A percentile compares a stretch with the other conserved stretches of the same genome.
Evolutionary conservation across 371 early-diverging fungal genomes (phyloP).

Genomic region (Rhizomucor pusillus): DNA sequence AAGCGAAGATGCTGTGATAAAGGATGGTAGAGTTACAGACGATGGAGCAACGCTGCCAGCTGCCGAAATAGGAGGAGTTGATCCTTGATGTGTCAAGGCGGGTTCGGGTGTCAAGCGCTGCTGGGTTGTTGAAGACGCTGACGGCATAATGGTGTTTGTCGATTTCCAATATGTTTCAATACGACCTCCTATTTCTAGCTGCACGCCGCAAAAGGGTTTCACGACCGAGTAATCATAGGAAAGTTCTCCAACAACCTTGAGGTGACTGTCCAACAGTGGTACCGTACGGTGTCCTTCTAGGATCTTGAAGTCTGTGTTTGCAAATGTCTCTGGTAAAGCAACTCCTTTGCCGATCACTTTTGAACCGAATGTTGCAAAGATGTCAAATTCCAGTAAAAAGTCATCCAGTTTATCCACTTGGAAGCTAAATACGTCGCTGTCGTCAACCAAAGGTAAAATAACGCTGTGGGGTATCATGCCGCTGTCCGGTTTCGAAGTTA

Average conservation of each 20-base stretch:
- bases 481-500: constrained; percentile 76
- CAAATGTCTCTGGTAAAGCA: constrained; percentile 72
- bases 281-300: constrained; percentile 46
- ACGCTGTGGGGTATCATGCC: constrained; percentile 89
- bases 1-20: constrained; percentile 78
- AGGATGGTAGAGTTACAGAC: constrained; percentile 57
- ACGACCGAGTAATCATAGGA: constrained; percentile 80
- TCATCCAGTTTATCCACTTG: constrained; percentile 73
- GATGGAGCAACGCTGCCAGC: constrained; percentile 12
- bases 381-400: constrained; percentile 85
- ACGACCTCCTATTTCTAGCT: constrained; percentile 87
- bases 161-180: constrained; percentile 98
- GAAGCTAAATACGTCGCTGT: constrained; percentile 77
- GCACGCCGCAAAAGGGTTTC: constrained; percentile 83
- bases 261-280: constrained; percentile 85
- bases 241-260: constrained; percentile 89
- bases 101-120: constrained; percentile 17
- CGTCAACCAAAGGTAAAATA: constrained; percentile 85
- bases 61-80: constrained; percentile 15
- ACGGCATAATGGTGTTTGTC: constrained; percentile 59
- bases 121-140: constrained; percentile 12
- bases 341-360: constrained; percentile 89
- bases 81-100: background rate
- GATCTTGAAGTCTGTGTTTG: constrained; percentile 31
- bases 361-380: constrained; percentile 94